Base-by-base conservation (phyloP, 1,284 basidiomycete genomes). In the Ceratobasidium theobromae region DNA sequence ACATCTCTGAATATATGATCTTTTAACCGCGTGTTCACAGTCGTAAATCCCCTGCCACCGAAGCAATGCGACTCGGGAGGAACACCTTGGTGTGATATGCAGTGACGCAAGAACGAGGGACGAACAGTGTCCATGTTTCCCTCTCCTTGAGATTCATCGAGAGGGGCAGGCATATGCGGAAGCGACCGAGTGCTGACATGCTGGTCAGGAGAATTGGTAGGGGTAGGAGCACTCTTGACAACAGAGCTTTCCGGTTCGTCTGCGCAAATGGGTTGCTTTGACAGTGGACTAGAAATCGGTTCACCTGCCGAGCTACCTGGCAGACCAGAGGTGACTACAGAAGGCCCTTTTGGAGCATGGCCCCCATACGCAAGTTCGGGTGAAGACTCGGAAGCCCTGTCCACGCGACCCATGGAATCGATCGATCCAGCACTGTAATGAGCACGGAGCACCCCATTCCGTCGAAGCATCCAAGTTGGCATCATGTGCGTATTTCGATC, bases 401-500 rank as follows among this genome's bases (percentile, higher is more conserved):
- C 62, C 21, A 65, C 32, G 9, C 43, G 43, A 21, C 43, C 43
- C 43, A 45, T 45, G 43, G 43, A 5, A 21, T 45, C 43, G 9
- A 45, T n/a, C 25, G 60, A 53, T 23, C 60, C 38, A 43, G 60
- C 32, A n/a, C 60, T 65, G 14, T 40, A 53, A 45, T 53, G 64
- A 28, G 48, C 66, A 62, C 62, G 53, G 40, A 67, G 65, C 21
- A 67, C 48, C 28, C 67, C 32, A 82, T 79, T 64, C 69, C 76
- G 77, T n/a, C 80, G 80, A 64, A 95, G 79, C 75, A 98, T 82
- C 91, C 94, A 98, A 70, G 95, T 87, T 0, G 96, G 97, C 48
- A 99, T 87, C 67, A 99, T 97, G 76, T 99, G 96, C 3, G 92
- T 84, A 75, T 99, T 99, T 70, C 87, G 87, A 73, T 96, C 93